These are phyloP conservation scores for Monilinia fructicola DNA, from an alignment of 2,329 filamentous ascomycete species.

Conservation along the genomic window DNA sequence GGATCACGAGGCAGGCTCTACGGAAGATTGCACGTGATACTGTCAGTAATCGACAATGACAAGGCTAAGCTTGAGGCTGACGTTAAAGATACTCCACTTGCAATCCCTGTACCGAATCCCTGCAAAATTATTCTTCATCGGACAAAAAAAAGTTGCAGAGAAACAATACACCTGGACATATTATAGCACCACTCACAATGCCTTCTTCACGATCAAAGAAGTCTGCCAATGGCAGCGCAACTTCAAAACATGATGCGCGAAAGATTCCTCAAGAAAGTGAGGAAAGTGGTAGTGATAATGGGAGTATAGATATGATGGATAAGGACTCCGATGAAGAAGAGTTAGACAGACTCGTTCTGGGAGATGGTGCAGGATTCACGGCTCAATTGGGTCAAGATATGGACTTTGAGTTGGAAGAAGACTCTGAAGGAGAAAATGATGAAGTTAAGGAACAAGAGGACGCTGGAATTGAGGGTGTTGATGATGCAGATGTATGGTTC, in stretches of 20 bases:
- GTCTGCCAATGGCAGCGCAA: slow-evolving; percentile 28
- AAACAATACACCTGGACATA: slow-evolving; percentile 5
- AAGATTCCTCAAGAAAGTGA: slow-evolving; percentile 23
- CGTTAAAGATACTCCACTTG: too few species aligned
- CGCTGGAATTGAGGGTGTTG: slow-evolving; percentile 60
- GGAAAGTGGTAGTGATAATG: slow-evolving; percentile 34
- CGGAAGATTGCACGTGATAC: not conserved
- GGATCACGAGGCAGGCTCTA: too few species aligned
- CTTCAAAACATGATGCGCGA: slow-evolving; percentile 21
- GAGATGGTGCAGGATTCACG: slow-evolving; percentile 79
- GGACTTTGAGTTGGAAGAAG: slow-evolving; percentile 32
- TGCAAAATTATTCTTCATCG: slow-evolving; percentile 12
- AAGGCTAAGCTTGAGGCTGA: not conserved
- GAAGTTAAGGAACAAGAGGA: slow-evolving; percentile 48
- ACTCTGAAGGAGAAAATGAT: slow-evolving; percentile 36
- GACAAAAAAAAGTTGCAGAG: slow-evolving; percentile 20
- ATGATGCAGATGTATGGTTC: slow-evolving; percentile 62
- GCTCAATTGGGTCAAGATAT: slow-evolving; percentile 65
- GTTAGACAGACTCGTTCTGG: slow-evolving; percentile 84
- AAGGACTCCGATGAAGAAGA: slow-evolving; percentile 84
- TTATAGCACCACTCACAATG: slow-evolving; percentile 31
- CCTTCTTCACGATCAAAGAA: slow-evolving; percentile 38
- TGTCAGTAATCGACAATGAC: not conserved
- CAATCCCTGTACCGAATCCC: slow-evolving; percentile 4
- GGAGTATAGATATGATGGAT: slow-evolving; percentile 47